These are phyloP conservation scores for Citrus sp. DNA, from an alignment of 345 rosid species.

Conservation along the genomic window DNA sequence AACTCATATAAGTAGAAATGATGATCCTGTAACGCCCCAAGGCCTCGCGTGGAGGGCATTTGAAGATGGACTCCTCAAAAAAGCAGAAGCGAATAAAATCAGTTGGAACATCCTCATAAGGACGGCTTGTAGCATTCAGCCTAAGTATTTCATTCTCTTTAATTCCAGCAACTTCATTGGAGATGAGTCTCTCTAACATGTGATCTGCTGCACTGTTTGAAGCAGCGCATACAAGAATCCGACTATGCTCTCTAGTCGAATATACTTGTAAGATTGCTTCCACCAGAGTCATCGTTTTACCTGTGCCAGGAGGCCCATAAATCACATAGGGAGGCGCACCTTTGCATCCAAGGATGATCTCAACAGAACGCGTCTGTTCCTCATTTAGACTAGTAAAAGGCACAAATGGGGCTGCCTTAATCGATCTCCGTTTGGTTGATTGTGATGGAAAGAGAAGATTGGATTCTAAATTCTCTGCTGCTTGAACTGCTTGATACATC, in stretches of 20 bases:
- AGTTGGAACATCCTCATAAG: slow-evolving; percentile 40
- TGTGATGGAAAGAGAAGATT: slow-evolving; percentile 45
- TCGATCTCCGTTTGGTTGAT: slow-evolving; percentile 19
- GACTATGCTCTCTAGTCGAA: slow-evolving; percentile 16
- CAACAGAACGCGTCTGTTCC: slow-evolving; percentile 49
- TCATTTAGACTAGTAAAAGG: slow-evolving; percentile 40
- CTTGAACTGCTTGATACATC: slow-evolving; percentile 52
- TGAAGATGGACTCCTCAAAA: slow-evolving; percentile 38
- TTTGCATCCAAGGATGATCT: slow-evolving; percentile 49
- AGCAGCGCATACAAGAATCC: slow-evolving; percentile 56
- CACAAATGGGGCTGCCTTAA: slow-evolving; percentile 18
- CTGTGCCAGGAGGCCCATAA: slow-evolving; percentile 71
- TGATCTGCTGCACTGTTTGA: slow-evolving; percentile 74
- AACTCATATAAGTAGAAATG: slow-evolving; percentile 52
- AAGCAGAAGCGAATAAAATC: slow-evolving; percentile 40
- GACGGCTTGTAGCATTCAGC: slow-evolving; percentile 52
- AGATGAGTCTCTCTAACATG: slow-evolving; percentile 41
- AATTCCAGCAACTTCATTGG: slow-evolving; percentile 26
- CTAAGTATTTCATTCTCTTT: slow-evolving; percentile 49
- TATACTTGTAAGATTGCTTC: slow-evolving; percentile 58
- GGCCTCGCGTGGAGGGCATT: slow-evolving; percentile 45
- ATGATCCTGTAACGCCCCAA: slow-evolving; percentile 40
- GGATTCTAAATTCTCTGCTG: slow-evolving; percentile 33
- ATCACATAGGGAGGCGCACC: slow-evolving; percentile 63
- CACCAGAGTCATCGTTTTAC: slow-evolving; percentile 55